Evolutionary conservation across 495 filamentous ascomycete genomes (phyloP), one percentile per base, ranked within the genome.

Genomic region (Podospora pseudoanserina): DNA sequence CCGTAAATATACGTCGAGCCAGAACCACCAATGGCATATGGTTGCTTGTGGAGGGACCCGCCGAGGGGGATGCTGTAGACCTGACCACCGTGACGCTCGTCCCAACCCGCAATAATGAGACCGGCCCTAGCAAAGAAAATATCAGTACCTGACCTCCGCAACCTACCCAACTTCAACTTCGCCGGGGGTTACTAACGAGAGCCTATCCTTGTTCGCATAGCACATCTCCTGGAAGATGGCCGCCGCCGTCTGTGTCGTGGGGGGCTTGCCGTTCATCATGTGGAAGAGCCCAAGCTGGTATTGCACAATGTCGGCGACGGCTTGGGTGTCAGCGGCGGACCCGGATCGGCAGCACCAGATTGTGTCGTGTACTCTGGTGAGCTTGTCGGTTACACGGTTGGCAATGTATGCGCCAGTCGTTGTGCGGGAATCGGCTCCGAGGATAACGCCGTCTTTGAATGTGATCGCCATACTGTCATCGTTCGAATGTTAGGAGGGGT

Each of bases 1-100:
- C 95, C 95, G 83, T 97, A 98, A 80, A 99, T 99, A 83, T 98
- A 99, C 62, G 95, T 98, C 73, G 94, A 97, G 16, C 95, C 95
- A 9, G 94, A 97, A 63, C 95, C 95, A 71, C 96, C 94, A 70
- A 99, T 99, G 54, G 96, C 86, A 74, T 97, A 99, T 15, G 93
- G 75, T 79, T 98, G 94, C 84, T 97, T 97, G 88, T 99, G 95
- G 69, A 99, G 87, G 30, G 95, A 98, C 65, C 95, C 96, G 77
- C 95, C 96, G 59, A 98, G 85, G 2, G 95, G 96, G 75, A 99
- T 98, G 76, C 92, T 92, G 81, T 97, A 99, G 39, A 98, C 94
- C 75, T 97, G 93, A 59, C 95, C 95, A 64, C 95, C 95, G 77
- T 97, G 91, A 75, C 91, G 88, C 70, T 90, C 88, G 78, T 98